phyloP scores from a whole-genome alignment of 1,284 basidiomycete species.

The Trametes hirsuta region DNA sequence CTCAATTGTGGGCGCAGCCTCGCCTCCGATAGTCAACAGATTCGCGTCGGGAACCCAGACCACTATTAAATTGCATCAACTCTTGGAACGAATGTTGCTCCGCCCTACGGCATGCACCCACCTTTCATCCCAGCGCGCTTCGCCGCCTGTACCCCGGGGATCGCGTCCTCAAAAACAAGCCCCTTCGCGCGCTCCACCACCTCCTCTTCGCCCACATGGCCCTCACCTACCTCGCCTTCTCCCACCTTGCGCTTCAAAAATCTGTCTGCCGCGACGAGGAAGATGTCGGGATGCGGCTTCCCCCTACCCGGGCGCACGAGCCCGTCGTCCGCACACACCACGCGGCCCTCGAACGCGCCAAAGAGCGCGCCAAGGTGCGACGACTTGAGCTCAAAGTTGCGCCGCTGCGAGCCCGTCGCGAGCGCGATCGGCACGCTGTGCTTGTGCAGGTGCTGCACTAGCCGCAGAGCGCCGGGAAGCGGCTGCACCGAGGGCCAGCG shows the following conservation, averaged over 20 bases:
- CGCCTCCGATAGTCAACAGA: constrained; percentile 46
- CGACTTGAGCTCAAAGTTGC: constrained; percentile 70
- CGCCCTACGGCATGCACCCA: constrained; percentile 36
- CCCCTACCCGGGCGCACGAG: constrained; percentile 43
- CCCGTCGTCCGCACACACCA: constrained; percentile 72
- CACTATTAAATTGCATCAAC: constrained; percentile 44
- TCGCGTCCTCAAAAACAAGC: constrained; percentile 77
- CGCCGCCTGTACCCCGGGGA: constrained; percentile 74
- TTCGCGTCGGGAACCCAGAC: constrained; percentile 79
- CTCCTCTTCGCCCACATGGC: constrained; percentile 42
- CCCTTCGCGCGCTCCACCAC: constrained; percentile 56
- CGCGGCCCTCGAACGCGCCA: constrained; percentile 57
- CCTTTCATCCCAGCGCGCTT: constrained; percentile 82
- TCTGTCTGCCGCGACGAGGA: constrained; percentile 65
- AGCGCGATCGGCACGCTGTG: constrained; percentile 75
- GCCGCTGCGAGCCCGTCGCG: constrained; percentile 70
- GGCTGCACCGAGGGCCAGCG: constrained; percentile 69
- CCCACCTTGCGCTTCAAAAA: constrained; percentile 62
- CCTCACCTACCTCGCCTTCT: constrained; percentile 39
- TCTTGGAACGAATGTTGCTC: not conserved
- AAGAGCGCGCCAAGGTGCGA: constrained; percentile 51
- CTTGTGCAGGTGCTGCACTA: constrained; percentile 65
- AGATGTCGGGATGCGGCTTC: constrained; percentile 79
- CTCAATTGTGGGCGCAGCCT: constrained; percentile 44
- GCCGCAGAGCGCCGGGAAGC: constrained; percentile 67